Percentiles rank a stretch among this genome's conserved stretches.
Conservation (phyloP, 192 early-diverging fungal species). For the Funneliformis geosporum region DNA sequence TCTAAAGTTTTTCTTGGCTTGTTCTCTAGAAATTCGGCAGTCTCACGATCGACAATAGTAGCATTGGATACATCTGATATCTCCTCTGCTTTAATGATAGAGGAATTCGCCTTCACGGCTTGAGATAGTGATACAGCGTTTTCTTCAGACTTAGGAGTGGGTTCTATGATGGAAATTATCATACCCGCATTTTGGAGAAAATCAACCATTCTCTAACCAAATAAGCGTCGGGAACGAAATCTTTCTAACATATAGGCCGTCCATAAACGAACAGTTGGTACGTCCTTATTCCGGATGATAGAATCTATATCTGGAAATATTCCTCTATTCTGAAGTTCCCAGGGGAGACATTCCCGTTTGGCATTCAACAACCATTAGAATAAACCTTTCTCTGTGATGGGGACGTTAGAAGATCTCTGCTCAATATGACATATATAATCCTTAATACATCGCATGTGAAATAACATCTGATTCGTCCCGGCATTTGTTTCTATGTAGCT, state of each 20-base stretch:
- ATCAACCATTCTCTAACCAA: neutral
- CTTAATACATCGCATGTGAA: too few species aligned
- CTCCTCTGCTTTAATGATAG: too few species aligned
- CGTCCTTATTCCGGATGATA: neutral
- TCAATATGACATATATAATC: too few species aligned
- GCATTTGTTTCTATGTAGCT: neutral
- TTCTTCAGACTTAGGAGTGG: too few species aligned
- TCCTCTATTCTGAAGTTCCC: too few species aligned
- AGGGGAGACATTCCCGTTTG: too few species aligned
- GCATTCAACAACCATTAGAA: neutral
- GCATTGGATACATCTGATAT: slow-evolving; percentile 16
- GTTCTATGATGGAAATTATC: neutral
- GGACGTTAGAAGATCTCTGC: slow-evolving; percentile 5
- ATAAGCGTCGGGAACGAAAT: too few species aligned
- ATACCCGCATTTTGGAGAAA: neutral
- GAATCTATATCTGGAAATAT: too few species aligned
- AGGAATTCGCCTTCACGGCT: too few species aligned
- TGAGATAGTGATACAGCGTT: too few species aligned
- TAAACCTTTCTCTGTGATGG: neutral
- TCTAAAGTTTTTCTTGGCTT: too few species aligned
- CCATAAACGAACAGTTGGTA: slow-evolving; percentile 9
- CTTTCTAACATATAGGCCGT: neutral
- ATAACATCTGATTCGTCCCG: neutral
- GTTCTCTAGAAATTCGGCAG: too few species aligned
- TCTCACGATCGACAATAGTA: neutral